Base-by-base conservation (phyloP, 257 asterid species). In the Petrea volubilis region DNA sequence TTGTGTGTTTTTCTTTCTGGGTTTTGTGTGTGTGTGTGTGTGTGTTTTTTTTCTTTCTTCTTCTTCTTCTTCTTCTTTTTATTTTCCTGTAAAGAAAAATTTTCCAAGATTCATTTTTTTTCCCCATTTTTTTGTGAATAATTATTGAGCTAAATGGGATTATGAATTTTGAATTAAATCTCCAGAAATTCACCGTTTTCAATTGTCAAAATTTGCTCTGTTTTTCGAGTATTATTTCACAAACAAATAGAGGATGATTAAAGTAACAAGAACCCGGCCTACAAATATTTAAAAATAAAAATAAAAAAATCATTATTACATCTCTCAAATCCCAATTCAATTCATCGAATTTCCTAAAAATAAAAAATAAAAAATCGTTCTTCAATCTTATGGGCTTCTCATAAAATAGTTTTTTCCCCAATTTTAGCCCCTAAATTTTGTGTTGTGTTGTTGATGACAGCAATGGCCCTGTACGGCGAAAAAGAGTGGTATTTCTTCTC, bases 401-500 rank as follows among this genome's bases (percentile, higher is more conserved):
- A 14, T 7, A 7, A 40, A 15, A 38, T 9, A 11, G 17, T 47
- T 50, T 17, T 7, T 63, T 6, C 41, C 13, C 12, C 50, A 2
- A 14, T 18, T 36, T 13, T 33, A 7, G 28, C 13, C 31, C 34
- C 24, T 17, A 18, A 12, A 14, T 12, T 6, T 50, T 49, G 2
- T 57, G 56, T 20, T 43, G 60, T 66, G 27, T 14, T 38, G 20
- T 58, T 50, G 66, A 68, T 70, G 0, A 73, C 80, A 84, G 89
- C 25, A 20, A 70, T 78, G 83, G 74, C 91, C 25, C 55, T 85
- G 52, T 85, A 79, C 64, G 91, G 90, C 49, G 87, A 85, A 57
- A 82, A 82, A 1, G 90, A 85, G 71, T 85, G 90, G 91, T 85
- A 85, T 50, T 85, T 85, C 74, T 85, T 85, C 27, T 82, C 86